Conservation (phyloP, 2,329 filamentous ascomycete species). For the Fusarium sp. region DNA sequence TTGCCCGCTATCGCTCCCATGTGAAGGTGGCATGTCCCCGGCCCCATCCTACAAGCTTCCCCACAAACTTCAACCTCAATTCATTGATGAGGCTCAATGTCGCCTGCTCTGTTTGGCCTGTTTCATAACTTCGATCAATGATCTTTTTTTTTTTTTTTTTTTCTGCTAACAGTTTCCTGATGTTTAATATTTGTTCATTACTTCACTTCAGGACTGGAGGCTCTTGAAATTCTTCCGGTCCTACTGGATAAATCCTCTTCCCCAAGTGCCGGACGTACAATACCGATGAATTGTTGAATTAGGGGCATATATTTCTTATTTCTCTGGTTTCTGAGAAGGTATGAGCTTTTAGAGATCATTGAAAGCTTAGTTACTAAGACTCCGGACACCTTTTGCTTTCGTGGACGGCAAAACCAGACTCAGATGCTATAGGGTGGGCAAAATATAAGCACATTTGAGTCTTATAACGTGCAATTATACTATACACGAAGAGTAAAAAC, state of each 20-base stretch:
- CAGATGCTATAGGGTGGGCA: background rate
- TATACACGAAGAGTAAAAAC: no score
- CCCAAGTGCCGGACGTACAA: background rate
- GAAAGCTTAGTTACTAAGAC: no score
- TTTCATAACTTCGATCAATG: background rate
- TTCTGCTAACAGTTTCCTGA: no score
- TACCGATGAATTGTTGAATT: background rate
- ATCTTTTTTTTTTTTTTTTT: background rate
- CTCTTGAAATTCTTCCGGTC: background rate
- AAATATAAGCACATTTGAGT: background rate
- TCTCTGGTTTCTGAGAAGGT: background rate
- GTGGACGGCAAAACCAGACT: no score
- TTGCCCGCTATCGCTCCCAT: conserved; percentile 12
- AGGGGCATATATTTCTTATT: background rate
- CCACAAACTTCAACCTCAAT: conserved; percentile 4
- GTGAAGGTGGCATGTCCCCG: background rate
- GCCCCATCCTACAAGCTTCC: conserved; percentile 7
- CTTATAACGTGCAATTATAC: no score
- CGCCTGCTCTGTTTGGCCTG: background rate
- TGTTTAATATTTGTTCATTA: background rate
- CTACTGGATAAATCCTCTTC: background rate
- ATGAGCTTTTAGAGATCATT: no score
- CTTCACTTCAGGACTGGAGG: background rate
- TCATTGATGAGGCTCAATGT: background rate
- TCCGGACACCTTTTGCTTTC: no score